These are phyloP conservation scores for Saccharomyces hybrid DNA, from an alignment of 1,139 yeast genomes.

Conservation along the genomic window DNA sequence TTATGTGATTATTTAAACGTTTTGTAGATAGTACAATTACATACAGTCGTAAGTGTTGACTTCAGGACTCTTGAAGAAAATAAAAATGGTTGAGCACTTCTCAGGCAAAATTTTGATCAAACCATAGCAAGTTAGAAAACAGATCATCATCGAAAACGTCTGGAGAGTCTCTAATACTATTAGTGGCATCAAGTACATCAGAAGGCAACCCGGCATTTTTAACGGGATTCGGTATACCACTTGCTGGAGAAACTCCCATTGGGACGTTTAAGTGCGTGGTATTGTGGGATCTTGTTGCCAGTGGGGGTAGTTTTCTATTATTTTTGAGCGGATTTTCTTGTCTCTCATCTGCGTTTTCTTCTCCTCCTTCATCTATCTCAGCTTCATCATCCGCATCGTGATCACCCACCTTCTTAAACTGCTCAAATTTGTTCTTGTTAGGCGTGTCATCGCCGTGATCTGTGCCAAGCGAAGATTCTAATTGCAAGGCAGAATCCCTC, in stretches of 20 bases:
- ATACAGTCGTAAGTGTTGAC: background rate
- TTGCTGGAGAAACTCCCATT: background rate
- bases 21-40: background rate
- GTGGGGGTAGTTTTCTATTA: background rate
- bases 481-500: constrained; percentile 35
- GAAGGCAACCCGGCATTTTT: background rate
- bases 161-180: background rate
- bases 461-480: constrained; percentile 39
- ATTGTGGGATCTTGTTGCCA: background rate
- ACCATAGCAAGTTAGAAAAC: constrained; percentile 47
- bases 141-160: constrained; percentile 27
- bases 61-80: background rate
- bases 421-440: constrained; percentile 43
- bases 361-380: constrained; percentile 8
- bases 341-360: constrained; percentile 4
- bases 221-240: background rate
- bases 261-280: background rate
- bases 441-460: constrained; percentile 54
- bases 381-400: background rate
- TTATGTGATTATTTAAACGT: background rate
- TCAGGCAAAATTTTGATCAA: constrained; percentile 36
- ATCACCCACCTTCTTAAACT: constrained; percentile 36
- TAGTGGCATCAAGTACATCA: background rate
- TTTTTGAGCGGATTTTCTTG: background rate
- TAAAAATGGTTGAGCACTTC: background rate